Percentiles rank a stretch among this genome's conserved stretches.
phyloP scores from a whole-genome alignment of 164 flowering plant genomes.

The Cinnamomum chago region DNA sequence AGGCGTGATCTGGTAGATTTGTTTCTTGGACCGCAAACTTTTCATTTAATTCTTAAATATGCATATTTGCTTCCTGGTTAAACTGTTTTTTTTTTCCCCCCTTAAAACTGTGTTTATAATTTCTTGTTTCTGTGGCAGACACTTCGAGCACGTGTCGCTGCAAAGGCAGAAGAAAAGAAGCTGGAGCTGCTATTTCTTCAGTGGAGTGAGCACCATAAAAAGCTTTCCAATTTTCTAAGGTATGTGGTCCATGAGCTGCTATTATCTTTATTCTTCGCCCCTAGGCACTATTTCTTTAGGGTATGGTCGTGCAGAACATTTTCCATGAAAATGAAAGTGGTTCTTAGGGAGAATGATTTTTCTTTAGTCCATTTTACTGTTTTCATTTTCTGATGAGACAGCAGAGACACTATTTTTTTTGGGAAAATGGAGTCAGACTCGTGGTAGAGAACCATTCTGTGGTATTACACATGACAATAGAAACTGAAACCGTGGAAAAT shows the following conservation, averaged over 20 bases:
- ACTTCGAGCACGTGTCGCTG: constrained; percentile 91
- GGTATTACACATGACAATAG: no score
- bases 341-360: no score
- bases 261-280: not conserved
- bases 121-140: constrained; percentile 35
- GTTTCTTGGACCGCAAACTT: constrained; percentile 2
- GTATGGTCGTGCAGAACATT: no score
- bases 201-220: constrained; percentile 95
- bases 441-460: no score
- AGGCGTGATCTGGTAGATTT: constrained; percentile 78
- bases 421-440: no score
- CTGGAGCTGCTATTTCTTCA: constrained; percentile 91
- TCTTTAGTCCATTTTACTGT: no score
- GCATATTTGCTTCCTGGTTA: not conserved
- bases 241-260: constrained; percentile 8
- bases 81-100: not conserved
- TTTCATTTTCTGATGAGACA: no score
- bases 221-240: constrained; percentile 91
- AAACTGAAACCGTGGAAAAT: no score
- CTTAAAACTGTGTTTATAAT: not conserved
- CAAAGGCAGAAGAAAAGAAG: constrained; percentile 97
- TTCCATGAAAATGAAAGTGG: no score
- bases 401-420: no score
- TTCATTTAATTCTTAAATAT: not conserved
- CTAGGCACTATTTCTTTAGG: not conserved